Percentiles rank a stretch among this genome's conserved stretches.
These are phyloP conservation scores for Apiotrichum gamsii DNA, from an alignment of 1,284 basidiomycete species.

Conservation along the genomic window DNA sequence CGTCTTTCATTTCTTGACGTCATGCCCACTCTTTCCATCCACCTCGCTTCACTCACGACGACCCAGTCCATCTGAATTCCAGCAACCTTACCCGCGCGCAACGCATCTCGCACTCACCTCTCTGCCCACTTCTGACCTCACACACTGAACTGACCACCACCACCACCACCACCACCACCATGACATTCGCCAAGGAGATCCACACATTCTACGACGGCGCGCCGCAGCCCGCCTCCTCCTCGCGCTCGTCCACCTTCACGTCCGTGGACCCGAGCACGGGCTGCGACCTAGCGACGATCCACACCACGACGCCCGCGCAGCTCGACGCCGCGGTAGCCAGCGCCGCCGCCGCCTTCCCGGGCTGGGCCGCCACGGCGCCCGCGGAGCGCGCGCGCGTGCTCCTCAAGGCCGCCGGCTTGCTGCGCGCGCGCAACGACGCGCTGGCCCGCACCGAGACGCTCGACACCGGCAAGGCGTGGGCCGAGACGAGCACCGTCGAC, in stretches of 20 bases:
- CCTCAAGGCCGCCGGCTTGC: conserved; percentile 9
- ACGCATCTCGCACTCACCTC: too few relatives aligned
- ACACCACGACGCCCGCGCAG: conserved; percentile 11
- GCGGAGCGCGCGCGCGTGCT: conserved; percentile 10
- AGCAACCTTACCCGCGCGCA: too few relatives aligned
- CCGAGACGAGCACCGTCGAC: conserved; percentile 15
- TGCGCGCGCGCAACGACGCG: conserved; percentile 15
- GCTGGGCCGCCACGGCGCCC: conserved; percentile 8
- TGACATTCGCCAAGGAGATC: conserved; percentile 14
- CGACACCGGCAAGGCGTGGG: conserved; percentile 19
- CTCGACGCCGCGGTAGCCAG: conserved; percentile 12
- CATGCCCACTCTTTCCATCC: too few relatives aligned
- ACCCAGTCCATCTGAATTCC: too few relatives aligned
- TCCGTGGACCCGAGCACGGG: conserved; percentile 11
- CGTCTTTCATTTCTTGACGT: too few relatives aligned
- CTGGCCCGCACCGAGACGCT: conserved; percentile 14
- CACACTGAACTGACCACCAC: too few relatives aligned
- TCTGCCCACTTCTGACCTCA: too few relatives aligned
- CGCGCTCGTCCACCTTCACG: conserved; percentile 7
- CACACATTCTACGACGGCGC: conserved; percentile 16
- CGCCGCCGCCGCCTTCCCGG: conserved; percentile 7
- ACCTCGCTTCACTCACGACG: too few relatives aligned
- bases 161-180: too few relatives aligned
- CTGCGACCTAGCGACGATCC: conserved; percentile 10
- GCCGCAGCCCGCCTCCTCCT: conserved; percentile 7